A percentile compares a stretch with the other conserved stretches of the same genome.
Conservation (phyloP, 495 filamentous ascomycete species). For the Ascodesmis nigricans region DNA sequence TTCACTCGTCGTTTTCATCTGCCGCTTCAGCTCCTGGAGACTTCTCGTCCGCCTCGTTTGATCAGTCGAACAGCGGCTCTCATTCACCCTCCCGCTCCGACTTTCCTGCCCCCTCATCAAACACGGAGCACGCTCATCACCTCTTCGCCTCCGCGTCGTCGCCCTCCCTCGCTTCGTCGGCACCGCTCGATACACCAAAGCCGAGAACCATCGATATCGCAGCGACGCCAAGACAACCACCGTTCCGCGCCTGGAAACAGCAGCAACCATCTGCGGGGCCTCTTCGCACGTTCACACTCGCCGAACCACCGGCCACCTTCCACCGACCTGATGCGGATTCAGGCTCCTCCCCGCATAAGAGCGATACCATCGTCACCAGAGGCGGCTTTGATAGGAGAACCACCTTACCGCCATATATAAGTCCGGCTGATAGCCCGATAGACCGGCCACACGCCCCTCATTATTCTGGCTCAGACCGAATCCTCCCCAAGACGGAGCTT, state of each 20-base stretch:
- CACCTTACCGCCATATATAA: constrained; percentile 19
- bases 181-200: too few relatives aligned
- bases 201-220: constrained; percentile 1
- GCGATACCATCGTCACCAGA: too few relatives aligned
- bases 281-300: constrained; percentile 4
- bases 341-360: background rate
- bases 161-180: constrained; percentile 5
- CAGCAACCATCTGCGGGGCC: constrained; percentile 1
- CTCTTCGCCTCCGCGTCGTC: constrained; percentile 7
- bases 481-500: too few relatives aligned
- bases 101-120: background rate
- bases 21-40: constrained; percentile 1
- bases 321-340: background rate
- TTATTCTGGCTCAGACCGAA: too few relatives aligned
- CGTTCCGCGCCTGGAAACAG: constrained; percentile 5
- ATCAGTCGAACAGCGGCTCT: background rate
- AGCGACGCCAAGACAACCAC: background rate
- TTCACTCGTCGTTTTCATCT: constrained; percentile 9
- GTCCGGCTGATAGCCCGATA: constrained; percentile 19
- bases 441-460: constrained; percentile 16
- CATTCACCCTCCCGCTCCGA: background rate
- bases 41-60: background rate
- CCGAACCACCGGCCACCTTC: background rate
- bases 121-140: background rate
- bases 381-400: too few relatives aligned